A percentile compares a stretch with the other conserved stretches of the same genome.
Conservation (phyloP, 1,284 basidiomycete genomes). For the Leccinum olivaceoglutinosum region DNA sequence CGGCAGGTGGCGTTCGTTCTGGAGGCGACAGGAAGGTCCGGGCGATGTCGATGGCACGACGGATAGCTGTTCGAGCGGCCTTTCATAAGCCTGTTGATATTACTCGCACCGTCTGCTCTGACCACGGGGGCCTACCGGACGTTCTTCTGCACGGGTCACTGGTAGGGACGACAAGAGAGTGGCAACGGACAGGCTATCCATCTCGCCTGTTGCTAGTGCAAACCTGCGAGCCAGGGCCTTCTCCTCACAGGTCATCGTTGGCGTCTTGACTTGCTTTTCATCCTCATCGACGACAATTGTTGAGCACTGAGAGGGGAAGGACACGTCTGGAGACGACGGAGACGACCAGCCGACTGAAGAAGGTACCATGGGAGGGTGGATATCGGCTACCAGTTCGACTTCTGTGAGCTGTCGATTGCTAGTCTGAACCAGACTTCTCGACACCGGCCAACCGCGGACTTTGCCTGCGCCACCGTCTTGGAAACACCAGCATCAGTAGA, state of each 20-base stretch:
- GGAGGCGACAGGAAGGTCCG: conserved; percentile 1
- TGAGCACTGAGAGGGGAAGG: too few relatives aligned
- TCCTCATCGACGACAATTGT: too few relatives aligned
- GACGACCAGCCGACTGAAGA: too few relatives aligned
- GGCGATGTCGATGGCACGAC: background rate
- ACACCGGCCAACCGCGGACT: too few relatives aligned
- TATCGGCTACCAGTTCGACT: too few relatives aligned
- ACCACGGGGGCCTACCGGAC: background rate
- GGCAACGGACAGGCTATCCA: background rate
- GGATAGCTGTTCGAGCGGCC: background rate
- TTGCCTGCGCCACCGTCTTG: too few relatives aligned
- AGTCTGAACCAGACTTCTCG: background rate
- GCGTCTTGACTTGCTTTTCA: too few relatives aligned
- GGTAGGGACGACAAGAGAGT: background rate
- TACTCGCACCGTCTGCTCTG: background rate
- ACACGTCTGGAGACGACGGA: too few relatives aligned
- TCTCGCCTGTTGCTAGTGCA: background rate
- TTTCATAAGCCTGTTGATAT: background rate
- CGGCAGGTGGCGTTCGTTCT: background rate
- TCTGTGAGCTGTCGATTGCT: too few relatives aligned
- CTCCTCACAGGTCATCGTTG: too few relatives aligned
- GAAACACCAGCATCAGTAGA: too few relatives aligned
- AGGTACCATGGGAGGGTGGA: too few relatives aligned
- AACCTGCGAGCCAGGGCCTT: background rate
- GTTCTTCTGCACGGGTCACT: background rate